Conservation (phyloP, 2,329 filamentous ascomycete genomes). For the Diaporthe velutina region DNA sequence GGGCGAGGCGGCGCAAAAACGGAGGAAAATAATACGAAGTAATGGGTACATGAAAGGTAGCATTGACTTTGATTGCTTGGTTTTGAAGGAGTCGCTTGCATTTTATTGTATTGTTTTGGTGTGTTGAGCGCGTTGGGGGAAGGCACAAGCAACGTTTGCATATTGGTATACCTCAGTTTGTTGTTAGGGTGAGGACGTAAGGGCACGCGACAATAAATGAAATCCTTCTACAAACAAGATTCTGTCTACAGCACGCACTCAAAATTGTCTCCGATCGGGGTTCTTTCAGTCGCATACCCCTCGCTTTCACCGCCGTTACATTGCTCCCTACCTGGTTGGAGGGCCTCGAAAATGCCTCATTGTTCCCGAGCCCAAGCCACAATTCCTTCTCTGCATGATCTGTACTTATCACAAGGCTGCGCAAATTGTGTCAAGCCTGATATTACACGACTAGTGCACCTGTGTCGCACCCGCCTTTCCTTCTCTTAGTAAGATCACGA, state of each 20-base stretch:
- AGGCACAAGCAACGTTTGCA: slow-evolving; percentile 24
- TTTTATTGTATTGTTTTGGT: background rate
- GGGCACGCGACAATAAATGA: background rate
- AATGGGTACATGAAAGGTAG: background rate
- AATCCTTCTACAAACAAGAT: background rate
- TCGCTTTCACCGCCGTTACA: background rate
- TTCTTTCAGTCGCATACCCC: background rate
- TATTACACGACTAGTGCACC: background rate
- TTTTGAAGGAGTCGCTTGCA: background rate
- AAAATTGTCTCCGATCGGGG: background rate
- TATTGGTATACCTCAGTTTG: slow-evolving; percentile 14
- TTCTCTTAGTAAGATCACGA: background rate
- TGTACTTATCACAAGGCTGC: background rate
- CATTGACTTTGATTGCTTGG: background rate
- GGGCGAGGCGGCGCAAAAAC: slow-evolving; percentile 3
- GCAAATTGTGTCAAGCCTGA: background rate
- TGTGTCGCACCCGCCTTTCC: background rate
- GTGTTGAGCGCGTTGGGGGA: slow-evolving; percentile 1
- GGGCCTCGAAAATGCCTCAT: background rate
- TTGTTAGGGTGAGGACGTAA: background rate
- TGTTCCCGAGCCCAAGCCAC: background rate
- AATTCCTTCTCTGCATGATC: background rate
- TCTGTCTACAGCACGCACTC: background rate
- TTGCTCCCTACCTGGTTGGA: background rate
- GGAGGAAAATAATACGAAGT: background rate